Base-by-base conservation (phyloP, 805 yeast species). In the Wickerhamiella azyma region DNA sequence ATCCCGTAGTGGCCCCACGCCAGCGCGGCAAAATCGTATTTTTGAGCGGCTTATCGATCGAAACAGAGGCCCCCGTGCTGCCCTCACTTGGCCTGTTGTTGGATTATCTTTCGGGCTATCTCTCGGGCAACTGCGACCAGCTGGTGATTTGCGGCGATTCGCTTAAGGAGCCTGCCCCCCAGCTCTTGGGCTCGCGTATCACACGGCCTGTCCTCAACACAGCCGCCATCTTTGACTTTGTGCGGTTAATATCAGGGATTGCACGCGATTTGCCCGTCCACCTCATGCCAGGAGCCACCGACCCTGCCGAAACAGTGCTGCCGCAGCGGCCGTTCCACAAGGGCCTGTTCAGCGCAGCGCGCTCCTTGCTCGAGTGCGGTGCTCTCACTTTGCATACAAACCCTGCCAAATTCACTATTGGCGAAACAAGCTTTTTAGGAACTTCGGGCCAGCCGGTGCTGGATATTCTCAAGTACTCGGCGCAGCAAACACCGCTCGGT, bases 281-380 rank as follows among this genome's bases (percentile, higher is more conserved):
- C 37, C 55, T 92, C 2, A 70, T 92, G 77, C 94, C 98, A 0
- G 97, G 98, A 4, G 72, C 66, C 7, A 63, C 70, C 3, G 98
- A 92, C 60, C 95, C 96, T 0, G 77, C 85, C n/a, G 94, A 83
- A 50, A 65, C 72, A 14, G 74, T 88, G 42, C 62, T 85, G 48
- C 98, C 98, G 0, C 96, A 92, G 61, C 94, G 82, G 60, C 82
- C 94, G 2, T 59, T 92, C n/a, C 96, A 89, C 59, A 68, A 68
- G 44, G 80, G 94, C 0, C 69, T 89, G 47, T 78, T 92, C 55
- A 66, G 68, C 2, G 26, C 41, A 3, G 58, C 61, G 11, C 66
- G 73, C 17, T 59, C 64, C 6, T 71, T 67, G 51, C 55, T 76
- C 21, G 66, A 64, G 3, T 55, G 59, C 1, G 54, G 62, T 9